These are phyloP conservation scores for Ustilago loliicola DNA, from an alignment of 1,284 basidiomycete species.

Conservation along the genomic window DNA sequence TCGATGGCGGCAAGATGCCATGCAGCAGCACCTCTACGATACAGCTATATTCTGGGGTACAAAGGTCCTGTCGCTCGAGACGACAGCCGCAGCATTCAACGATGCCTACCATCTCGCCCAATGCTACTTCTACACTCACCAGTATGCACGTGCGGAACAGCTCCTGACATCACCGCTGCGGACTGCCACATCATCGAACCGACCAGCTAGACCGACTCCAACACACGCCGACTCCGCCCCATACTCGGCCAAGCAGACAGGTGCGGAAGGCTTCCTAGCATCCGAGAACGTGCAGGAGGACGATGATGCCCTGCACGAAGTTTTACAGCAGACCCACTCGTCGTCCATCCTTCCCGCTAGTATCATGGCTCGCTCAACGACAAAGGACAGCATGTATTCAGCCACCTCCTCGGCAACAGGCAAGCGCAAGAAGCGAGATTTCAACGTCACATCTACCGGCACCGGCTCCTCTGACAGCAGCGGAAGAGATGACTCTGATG, in stretches of 20 bases:
- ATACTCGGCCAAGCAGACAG: conserved; percentile 29
- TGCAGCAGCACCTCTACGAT: conserved; percentile 97
- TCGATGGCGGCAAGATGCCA: conserved; percentile 94
- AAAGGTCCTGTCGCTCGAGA: conserved; percentile 91
- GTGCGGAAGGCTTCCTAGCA: conserved; percentile 36
- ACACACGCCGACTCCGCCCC: conserved; percentile 2
- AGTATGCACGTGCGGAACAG: conserved; percentile 92
- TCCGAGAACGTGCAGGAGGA: conserved; percentile 43
- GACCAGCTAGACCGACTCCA: not conserved
- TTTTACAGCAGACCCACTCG: conserved; percentile 51
- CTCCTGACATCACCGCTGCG: conserved; percentile 85
- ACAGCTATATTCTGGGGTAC: conserved; percentile 99
- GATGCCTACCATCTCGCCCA: conserved; percentile 99
- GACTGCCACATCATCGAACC: conserved; percentile 28
- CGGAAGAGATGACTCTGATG: conserved; percentile 20
- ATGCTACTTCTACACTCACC: conserved; percentile 93
- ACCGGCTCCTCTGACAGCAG: conserved; percentile 47
- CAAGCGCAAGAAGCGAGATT: conserved; percentile 62
- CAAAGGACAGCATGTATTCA: conserved; percentile 41
- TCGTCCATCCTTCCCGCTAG: conserved; percentile 47
- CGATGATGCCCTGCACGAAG: conserved; percentile 54
- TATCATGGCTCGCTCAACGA: conserved; percentile 52
- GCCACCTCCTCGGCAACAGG: conserved; percentile 40
- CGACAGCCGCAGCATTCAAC: conserved; percentile 51
- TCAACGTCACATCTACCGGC: conserved; percentile 62